phyloP scores from a whole-genome alignment of 257 asterid genomes.

The Mentha longifolia region DNA sequence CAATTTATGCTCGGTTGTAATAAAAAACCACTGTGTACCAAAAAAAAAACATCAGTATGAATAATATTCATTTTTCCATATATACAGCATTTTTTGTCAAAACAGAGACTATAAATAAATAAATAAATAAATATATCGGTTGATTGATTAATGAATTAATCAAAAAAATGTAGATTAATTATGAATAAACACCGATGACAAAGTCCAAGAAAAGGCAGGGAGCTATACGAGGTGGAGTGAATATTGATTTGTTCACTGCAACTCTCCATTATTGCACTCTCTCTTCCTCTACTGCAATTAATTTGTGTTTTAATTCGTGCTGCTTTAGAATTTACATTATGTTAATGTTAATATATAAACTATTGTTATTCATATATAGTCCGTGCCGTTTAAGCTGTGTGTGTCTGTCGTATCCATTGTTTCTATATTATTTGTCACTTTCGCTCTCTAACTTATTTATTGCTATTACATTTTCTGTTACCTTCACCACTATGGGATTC shows the following conservation, averaged over 20 bases:
- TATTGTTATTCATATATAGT: conserved; percentile 11
- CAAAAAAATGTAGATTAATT: not conserved
- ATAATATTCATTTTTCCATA: too few relatives aligned
- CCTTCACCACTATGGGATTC: too few relatives aligned
- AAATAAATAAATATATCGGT: too few relatives aligned
- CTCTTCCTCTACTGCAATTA: not conserved
- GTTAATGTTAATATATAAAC: too few relatives aligned
- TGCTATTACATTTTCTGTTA: not conserved
- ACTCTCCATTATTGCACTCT: conserved; percentile 2
- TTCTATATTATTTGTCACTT: conserved; percentile 24
- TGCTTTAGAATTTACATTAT: not conserved
- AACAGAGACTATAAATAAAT: too few relatives aligned
- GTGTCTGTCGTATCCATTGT: conserved; percentile 26
- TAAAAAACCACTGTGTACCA: too few relatives aligned
- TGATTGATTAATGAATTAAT: not conserved
- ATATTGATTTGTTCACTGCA: conserved; percentile 14
- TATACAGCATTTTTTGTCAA: too few relatives aligned
- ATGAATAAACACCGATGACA: not conserved
- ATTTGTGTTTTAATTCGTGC: conserved; percentile 4
- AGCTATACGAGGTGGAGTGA: conserved; percentile 32
- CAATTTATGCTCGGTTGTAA: too few relatives aligned
- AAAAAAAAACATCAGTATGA: too few relatives aligned
- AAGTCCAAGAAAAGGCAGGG: conserved; percentile 42
- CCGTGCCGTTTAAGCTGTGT: conserved; percentile 49
- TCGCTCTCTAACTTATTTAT: conserved; percentile 16